phyloP scores from a whole-genome alignment of 768 basidiomycete genomes.

The Suillus decipiens region DNA sequence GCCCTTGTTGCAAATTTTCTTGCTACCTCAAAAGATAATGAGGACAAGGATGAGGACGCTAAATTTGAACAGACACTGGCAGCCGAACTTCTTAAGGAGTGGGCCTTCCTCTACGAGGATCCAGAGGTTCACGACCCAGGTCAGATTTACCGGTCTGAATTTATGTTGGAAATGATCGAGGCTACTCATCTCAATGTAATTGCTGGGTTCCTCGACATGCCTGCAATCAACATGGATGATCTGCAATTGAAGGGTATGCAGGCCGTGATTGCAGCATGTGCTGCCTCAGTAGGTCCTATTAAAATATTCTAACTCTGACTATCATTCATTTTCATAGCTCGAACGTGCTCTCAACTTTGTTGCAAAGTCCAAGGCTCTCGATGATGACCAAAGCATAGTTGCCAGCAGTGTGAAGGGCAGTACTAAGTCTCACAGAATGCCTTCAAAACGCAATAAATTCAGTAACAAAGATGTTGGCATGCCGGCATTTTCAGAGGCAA shows the following conservation, averaged over 20 bases:
- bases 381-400: neutral
- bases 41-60: neutral
- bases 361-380: neutral
- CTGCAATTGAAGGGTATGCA: constrained; percentile 6
- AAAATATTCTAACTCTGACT: neutral
- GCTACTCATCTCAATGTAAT: constrained; percentile 8
- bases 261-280: constrained; percentile 11
- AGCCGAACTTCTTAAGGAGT: neutral
- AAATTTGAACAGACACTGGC: neutral
- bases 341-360: constrained; percentile 5
- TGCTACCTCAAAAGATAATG: neutral
- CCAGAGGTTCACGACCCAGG: neutral
- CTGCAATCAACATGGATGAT: constrained; percentile 1
- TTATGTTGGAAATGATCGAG: constrained; percentile 11
- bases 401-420: neutral
- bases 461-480: neutral
- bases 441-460: neutral
- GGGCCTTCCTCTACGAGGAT: constrained; percentile 12
- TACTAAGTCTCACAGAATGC: neutral
- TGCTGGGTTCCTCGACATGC: constrained; percentile 7
- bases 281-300: constrained; percentile 10
- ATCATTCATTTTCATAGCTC: constrained; percentile 10
- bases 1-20: constrained; percentile 12
- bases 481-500: neutral
- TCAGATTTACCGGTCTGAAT: constrained; percentile 6